Conservation (phyloP, 208 protist genomes). For the Leishmania amazonensis region DNA sequence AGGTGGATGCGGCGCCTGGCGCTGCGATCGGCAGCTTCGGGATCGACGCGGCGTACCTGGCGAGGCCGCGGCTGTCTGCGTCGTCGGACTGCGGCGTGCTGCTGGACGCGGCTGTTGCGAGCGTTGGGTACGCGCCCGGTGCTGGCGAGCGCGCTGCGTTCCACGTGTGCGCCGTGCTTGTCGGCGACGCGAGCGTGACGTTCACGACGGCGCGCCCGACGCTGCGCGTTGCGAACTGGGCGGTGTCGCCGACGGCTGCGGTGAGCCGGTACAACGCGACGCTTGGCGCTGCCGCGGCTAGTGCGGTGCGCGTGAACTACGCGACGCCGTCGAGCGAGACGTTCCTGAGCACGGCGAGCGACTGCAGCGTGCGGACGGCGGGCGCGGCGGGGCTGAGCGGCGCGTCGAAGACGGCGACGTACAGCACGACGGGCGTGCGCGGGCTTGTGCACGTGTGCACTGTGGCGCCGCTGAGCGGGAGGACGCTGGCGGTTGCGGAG, state of each 20-base stretch:
- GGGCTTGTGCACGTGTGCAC: conserved; percentile 63
- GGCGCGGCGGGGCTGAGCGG: conserved; percentile 18
- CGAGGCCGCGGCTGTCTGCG: conserved; percentile 33
- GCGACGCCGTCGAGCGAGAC: conserved; percentile 41
- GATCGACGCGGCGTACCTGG: conserved; percentile 41
- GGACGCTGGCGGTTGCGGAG: conserved; percentile 27
- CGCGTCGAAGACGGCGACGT: background rate
- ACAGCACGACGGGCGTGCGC: conserved; percentile 21
- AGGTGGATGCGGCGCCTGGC: conserved; percentile 35
- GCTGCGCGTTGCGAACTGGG: conserved; percentile 51
- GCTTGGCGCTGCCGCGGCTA: conserved; percentile 14
- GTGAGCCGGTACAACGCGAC: conserved; percentile 42
- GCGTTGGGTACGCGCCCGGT: conserved; percentile 44
- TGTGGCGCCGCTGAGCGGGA: conserved; percentile 16
- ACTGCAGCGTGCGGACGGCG: conserved; percentile 31
- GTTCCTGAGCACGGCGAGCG: conserved; percentile 40
- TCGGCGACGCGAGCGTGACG: conserved; percentile 30
- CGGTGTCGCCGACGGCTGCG: conserved; percentile 35
- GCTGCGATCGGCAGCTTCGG: conserved; percentile 46
- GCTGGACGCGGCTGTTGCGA: conserved; percentile 21
- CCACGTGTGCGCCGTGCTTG: conserved; percentile 54
- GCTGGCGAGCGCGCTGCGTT: conserved; percentile 41
- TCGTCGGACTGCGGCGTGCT: conserved; percentile 35
- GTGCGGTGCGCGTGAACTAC: conserved; percentile 48
- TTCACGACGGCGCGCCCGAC: conserved; percentile 60